Evolutionary conservation across 139 green algal genomes (phyloP), one percentile per base, ranked within the genome.

Genomic region (Volvox africanus): DNA sequence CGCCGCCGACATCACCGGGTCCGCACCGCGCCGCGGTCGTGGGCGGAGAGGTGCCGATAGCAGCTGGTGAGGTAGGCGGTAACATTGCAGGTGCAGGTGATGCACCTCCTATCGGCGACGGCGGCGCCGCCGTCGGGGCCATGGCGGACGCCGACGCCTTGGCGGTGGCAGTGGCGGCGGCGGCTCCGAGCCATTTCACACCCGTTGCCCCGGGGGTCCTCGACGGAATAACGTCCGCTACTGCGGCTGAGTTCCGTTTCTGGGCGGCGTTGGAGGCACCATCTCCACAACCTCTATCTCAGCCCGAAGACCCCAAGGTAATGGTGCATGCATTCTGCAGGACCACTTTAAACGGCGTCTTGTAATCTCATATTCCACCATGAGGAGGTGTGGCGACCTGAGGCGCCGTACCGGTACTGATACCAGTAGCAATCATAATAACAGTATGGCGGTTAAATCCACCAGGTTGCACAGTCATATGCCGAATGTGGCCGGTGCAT

Each of bases 201-300:
- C 73, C 86, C 5, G 24, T 83, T 37, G 17, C 50, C 2, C 28
- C 9, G 16, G 24, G 19, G 0, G 44, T 44, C 28, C 73, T 90
- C 11, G 50, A 26, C 3, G 73, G 21, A 22, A 28, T 90, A 13
- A 20, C 26, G 19, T 11, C 86, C 30, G 50, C 12, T 12, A 83
- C 22, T 22, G 71, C 86, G 14, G 44, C 44, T 0, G 86, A 26
- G 0, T 90, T 90, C 50, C 86, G 73, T 1, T 90, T 90, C 86
- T 77, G 71, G 50, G 50, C 24, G 28, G 36, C 28, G 68, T 20
- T 44, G 67, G 36, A 21, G 18, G 18, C 19, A 28, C n/a, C 85
- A 65, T 9, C 61, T 32, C 55, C 61, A 62, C 32, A 33, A 22
- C 32, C 61, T n/a, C 32, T 19, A 9, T 55, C 44, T 5, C 44